Percentiles rank a stretch among this genome's conserved stretches.
These are phyloP conservation scores for Heimioporus sp. DNA, from an alignment of 768 basidiomycete species.

Conservation along the genomic window DNA sequence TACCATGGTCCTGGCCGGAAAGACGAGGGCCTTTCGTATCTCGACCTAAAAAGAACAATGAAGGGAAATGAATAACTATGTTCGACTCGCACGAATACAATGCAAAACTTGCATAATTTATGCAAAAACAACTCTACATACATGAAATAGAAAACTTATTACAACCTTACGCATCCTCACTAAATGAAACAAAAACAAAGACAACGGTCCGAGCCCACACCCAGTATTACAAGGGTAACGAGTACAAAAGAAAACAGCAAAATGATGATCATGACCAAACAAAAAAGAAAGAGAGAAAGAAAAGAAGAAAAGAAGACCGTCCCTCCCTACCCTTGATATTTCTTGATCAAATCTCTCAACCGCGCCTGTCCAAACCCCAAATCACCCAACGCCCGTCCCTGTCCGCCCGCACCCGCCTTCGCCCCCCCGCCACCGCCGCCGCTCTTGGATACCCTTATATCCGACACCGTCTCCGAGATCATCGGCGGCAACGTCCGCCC, in stretches of 20 bases:
- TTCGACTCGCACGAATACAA: background rate
- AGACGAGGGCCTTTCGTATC: no score
- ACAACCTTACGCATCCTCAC: no score
- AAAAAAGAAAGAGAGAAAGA: background rate
- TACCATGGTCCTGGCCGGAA: no score
- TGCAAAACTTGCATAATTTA: conserved; percentile 7
- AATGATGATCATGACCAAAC: background rate
- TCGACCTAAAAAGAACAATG: no score
- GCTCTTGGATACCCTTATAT: conserved; percentile 11
- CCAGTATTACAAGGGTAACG: background rate
- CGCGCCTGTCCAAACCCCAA: conserved; percentile 76
- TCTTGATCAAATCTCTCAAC: conserved; percentile 76
- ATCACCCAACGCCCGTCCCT: conserved; percentile 37
- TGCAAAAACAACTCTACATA: background rate
- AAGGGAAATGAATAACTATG: no score
- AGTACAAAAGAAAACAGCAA: background rate
- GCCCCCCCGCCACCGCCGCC: conserved; percentile 2
- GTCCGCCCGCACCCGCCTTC: conserved; percentile 1
- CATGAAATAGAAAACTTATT: background rate
- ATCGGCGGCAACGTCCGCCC: conserved; percentile 28
- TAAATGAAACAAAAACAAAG: no score
- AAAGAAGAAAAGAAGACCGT: background rate
- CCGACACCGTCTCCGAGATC: conserved; percentile 31
- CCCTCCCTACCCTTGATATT: conserved; percentile 55
- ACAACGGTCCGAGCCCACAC: no score